Conservation (phyloP, 352 stramenopile species). For the Phytophthora pistaciae region DNA sequence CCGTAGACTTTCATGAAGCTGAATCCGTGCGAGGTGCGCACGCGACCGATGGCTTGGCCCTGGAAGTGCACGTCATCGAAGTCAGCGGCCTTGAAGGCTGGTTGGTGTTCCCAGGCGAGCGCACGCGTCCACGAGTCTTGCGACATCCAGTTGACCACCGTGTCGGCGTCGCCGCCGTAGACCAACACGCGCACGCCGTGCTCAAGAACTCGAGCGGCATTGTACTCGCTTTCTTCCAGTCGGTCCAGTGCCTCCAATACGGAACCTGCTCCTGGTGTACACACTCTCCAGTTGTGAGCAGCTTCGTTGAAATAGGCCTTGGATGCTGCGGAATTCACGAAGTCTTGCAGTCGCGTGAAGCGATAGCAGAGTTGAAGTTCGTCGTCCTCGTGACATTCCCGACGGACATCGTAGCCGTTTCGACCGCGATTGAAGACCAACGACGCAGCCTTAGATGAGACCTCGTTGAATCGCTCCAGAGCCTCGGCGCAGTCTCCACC, state of each 20-base stretch:
- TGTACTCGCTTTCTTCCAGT: conserved; percentile 63
- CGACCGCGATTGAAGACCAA: conserved; percentile 32
- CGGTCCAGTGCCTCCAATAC: conserved; percentile 45
- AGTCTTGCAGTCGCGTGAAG: conserved; percentile 64
- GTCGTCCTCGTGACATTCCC: conserved; percentile 58
- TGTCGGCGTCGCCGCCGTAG: conserved; percentile 77
- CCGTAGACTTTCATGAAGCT: conserved; percentile 76
- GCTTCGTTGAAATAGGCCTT: conserved; percentile 58
- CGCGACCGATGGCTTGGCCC: conserved; percentile 38
- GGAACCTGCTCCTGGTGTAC: conserved; percentile 31
- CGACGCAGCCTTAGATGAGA: conserved; percentile 20
- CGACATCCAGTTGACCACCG: conserved; percentile 74
- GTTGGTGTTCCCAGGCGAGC: conserved; percentile 53
- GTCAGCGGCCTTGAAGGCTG: conserved; percentile 34
- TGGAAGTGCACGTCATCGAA: conserved; percentile 33
- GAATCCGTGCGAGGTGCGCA: conserved; percentile 58
- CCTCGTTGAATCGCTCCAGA: conserved; percentile 12
- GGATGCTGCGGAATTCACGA: conserved; percentile 56
- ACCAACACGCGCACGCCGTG: conserved; percentile 75
- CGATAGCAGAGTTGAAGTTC: conserved; percentile 66
- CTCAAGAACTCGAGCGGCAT: conserved; percentile 59
- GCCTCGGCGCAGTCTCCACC: conserved; percentile 35
- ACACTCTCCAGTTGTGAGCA: conserved; percentile 55
- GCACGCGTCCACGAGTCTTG: conserved; percentile 72
- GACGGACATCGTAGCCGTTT: conserved; percentile 82